phyloP scores from a whole-genome alignment of 2,329 filamentous ascomycete genomes.

The Aspergillus jensenii region DNA sequence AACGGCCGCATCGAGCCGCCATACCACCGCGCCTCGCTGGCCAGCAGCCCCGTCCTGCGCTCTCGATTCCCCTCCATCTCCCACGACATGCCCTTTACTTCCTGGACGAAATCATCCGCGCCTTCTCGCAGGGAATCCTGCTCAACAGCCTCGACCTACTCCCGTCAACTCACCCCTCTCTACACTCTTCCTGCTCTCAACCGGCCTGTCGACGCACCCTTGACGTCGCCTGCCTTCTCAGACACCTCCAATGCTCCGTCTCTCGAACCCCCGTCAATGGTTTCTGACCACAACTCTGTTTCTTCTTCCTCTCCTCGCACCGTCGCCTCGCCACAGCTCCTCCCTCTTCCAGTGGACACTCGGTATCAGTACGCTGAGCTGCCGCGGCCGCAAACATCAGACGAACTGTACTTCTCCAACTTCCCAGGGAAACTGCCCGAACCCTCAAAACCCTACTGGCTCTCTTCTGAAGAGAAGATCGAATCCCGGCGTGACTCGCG shows the following conservation, averaged over 20 bases:
- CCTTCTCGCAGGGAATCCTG: slow-evolving; percentile 27
- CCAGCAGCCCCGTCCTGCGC: slow-evolving; percentile 27
- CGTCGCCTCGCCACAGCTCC: slow-evolving; percentile 41
- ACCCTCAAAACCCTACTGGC: slow-evolving; percentile 29
- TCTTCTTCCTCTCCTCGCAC: slow-evolving; percentile 60
- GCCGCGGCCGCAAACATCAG: slow-evolving; percentile 28
- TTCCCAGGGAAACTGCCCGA: slow-evolving; percentile 19
- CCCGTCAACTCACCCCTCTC: slow-evolving; percentile 38
- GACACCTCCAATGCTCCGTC: slow-evolving; percentile 60
- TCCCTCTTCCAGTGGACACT: slow-evolving; percentile 45
- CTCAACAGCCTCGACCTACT: slow-evolving; percentile 20
- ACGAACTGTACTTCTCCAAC: slow-evolving; percentile 15
- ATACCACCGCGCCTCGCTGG: slow-evolving; percentile 34
- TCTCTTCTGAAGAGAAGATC: slow-evolving; percentile 24
- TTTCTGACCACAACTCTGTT: slow-evolving; percentile 67
- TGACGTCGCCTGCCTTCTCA: slow-evolving; percentile 65
- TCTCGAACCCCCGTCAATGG: slow-evolving; percentile 65
- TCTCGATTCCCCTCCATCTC: slow-evolving; percentile 29
- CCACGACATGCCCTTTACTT: slow-evolving; percentile 21
- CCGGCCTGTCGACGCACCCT: slow-evolving; percentile 53
- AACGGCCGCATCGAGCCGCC: slow-evolving; percentile 41
- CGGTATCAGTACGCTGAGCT: slow-evolving; percentile 38
- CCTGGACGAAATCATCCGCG: slow-evolving; percentile 19
- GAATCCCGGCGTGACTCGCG: slow-evolving; percentile 36
- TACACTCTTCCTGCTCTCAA: slow-evolving; percentile 39